Evolutionary conservation across 164 flowering plant species (phyloP), one percentile per base, ranked within the genome.

Genomic region (Umbellularia californica): DNA sequence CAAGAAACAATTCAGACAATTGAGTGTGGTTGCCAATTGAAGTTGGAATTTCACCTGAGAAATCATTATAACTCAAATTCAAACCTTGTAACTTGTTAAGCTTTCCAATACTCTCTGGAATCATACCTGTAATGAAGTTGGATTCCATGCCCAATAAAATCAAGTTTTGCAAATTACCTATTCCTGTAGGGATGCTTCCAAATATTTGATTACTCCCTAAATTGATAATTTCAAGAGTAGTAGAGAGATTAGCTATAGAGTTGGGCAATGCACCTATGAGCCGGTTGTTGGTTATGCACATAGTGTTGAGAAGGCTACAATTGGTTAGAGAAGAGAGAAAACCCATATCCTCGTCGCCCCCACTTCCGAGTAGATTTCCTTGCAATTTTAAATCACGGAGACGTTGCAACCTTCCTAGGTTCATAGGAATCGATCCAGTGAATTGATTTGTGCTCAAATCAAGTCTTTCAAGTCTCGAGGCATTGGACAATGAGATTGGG

Each of bases 161-260:
- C 23, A 63, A 22, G 66, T 27, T 12, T 6, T n/a, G 14, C 9
- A 63, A 27, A 63, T 63, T n/a, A 5, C 2, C 23, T n/a, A 63
- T 23, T 5, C 27, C 30, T 7, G 67, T 9, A 22, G 67, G 67
- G 67, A 64, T 64, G 27, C 3, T 64, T 2, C 67, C 28, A 22
- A 64, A 64, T 64, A 64, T 64, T 13, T 2, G 3, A 22, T 64
- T 64, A 2, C 30, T 3, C 3, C 1, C 23, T 11, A 64, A 22
- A 12, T 9, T 0, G n/a, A 64, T 15, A 30, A 3, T 0, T 24
- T 6, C 2, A 10, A 85, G 79, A 14, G 0, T 81, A 14, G 0
- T 81, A 3, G 91, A 87, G 19, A 89, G 85, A 75, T 88, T 84
- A 15, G 85, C 86, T 12, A 86, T 74, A 12, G 90, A 82, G 11